Evolutionary conservation across 306 rosid species (phyloP).

Genomic region (Ceratonia siliqua): DNA sequence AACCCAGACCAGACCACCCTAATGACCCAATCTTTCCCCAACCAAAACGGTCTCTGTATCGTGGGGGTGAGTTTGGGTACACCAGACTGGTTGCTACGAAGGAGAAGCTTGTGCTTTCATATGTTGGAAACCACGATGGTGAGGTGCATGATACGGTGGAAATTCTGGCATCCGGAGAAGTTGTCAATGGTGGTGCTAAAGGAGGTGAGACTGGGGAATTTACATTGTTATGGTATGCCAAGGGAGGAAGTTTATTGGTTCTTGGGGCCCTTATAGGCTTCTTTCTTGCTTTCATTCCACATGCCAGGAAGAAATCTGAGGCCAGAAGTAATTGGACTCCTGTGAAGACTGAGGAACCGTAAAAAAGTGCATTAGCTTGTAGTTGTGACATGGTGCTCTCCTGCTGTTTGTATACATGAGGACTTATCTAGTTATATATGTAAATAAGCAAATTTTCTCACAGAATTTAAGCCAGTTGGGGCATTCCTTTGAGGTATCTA

Average conservation of each 20-base stretch:
- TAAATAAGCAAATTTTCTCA: constrained; percentile 38
- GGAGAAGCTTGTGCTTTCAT: constrained; percentile 53
- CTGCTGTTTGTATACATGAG: constrained; percentile 12
- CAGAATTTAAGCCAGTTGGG: constrained; percentile 2
- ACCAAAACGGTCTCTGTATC: constrained; percentile 68
- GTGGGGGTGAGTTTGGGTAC: constrained; percentile 93
- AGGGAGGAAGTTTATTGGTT: constrained; percentile 57
- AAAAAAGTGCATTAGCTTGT: constrained; percentile 34
- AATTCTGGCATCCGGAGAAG: constrained; percentile 55
- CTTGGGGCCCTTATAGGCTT: constrained; percentile 82
- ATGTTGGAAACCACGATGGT: constrained; percentile 67
- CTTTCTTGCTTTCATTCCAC: constrained; percentile 63
- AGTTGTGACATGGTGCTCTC: constrained; percentile 36
- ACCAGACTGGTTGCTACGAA: constrained; percentile 65
- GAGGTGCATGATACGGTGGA: constrained; percentile 50
- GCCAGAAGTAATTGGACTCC: constrained; percentile 58
- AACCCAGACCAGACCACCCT: constrained; percentile 50
- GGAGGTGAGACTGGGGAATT: constrained; percentile 22
- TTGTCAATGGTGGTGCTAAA: constrained; percentile 29
- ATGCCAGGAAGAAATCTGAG: constrained; percentile 46
- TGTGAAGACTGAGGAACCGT: constrained; percentile 69
- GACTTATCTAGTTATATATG: constrained; percentile 15
- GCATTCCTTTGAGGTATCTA: constrained; percentile 12
- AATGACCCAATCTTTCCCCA: constrained; percentile 78
- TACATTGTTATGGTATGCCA: constrained; percentile 39